Percentiles rank a stretch among this genome's conserved stretches.
Evolutionary conservation across 345 rosid genomes (phyloP).

Genomic region (Carallia pectinifolia): DNA sequence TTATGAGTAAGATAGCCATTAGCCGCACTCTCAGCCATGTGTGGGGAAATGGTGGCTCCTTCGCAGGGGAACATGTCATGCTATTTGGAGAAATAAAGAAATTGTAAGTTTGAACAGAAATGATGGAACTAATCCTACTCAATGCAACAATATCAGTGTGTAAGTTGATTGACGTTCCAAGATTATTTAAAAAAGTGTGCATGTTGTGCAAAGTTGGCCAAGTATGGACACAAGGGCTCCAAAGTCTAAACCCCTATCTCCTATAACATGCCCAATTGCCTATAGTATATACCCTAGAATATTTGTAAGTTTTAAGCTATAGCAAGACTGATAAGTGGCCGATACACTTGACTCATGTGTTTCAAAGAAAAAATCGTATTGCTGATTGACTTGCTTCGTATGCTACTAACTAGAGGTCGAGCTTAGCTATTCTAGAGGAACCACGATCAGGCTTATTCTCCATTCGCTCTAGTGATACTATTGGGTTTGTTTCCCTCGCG

Average conservation of each 20-base stretch:
- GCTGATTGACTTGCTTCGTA: no score
- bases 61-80: slow-evolving; percentile 33
- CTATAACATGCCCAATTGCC: slow-evolving; percentile 2
- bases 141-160: neutral
- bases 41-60: slow-evolving; percentile 8
- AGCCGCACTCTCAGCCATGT: slow-evolving; percentile 9
- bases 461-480: no score
- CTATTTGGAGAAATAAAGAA: slow-evolving; percentile 28
- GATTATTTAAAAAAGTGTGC: slow-evolving; percentile 6
- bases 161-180: neutral
- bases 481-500: no score
- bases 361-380: no score
- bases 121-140: slow-evolving; percentile 26
- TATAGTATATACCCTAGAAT: neutral
- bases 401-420: no score
- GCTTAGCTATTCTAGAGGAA: no score
- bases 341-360: no score
- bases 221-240: slow-evolving; percentile 18
- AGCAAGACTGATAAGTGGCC: neutral
- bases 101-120: slow-evolving; percentile 12
- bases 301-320: neutral
- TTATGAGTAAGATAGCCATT: neutral
- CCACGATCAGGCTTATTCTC: no score
- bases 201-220: slow-evolving; percentile 27
- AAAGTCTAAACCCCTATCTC: slow-evolving; percentile 17